Conservation (phyloP, 2,329 filamentous ascomycete genomes). For the Cercospora sp. region DNA sequence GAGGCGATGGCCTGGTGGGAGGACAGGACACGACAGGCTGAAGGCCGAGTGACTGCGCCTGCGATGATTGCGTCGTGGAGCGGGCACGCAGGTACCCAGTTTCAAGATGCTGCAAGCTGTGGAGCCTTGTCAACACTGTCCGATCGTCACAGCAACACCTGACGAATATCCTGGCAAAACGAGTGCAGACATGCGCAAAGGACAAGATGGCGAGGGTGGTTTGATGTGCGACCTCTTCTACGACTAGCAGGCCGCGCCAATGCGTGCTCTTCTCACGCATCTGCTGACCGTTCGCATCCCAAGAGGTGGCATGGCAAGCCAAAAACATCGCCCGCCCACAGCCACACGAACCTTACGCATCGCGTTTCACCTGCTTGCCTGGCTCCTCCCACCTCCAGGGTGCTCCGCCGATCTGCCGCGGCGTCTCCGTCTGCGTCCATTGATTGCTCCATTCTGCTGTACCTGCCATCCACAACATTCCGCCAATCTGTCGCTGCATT, state of each 20-base stretch:
- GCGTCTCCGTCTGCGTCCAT: neutral
- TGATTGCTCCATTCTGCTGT: neutral
- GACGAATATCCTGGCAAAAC: neutral
- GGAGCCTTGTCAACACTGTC: slow-evolving; percentile 5
- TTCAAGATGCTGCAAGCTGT: slow-evolving; percentile 4
- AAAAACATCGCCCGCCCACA: slow-evolving; percentile 8
- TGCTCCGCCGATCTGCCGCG: slow-evolving; percentile 10
- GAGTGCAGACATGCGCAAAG: neutral
- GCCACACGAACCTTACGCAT: slow-evolving; percentile 8
- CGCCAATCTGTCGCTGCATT: neutral
- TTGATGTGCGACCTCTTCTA: neutral
- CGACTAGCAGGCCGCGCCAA: neutral
- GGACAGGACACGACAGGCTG: neutral
- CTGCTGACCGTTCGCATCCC: slow-evolving; percentile 4
- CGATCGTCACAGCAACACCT: slow-evolving; percentile 12
- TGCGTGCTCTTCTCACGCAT: neutral
- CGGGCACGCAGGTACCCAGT: slow-evolving; percentile 11
- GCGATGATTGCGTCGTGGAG: slow-evolving; percentile 19
- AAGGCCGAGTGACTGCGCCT: slow-evolving; percentile 14
- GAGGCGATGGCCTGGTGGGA: neutral
- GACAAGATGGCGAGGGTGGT: neutral
- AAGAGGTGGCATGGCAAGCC: slow-evolving; percentile 1
- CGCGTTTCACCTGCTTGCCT: slow-evolving; percentile 2
- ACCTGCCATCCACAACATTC: neutral
- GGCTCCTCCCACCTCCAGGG: neutral